Base-by-base conservation (phyloP, 768 basidiomycete species). In the Lentinula raphanica region DNA sequence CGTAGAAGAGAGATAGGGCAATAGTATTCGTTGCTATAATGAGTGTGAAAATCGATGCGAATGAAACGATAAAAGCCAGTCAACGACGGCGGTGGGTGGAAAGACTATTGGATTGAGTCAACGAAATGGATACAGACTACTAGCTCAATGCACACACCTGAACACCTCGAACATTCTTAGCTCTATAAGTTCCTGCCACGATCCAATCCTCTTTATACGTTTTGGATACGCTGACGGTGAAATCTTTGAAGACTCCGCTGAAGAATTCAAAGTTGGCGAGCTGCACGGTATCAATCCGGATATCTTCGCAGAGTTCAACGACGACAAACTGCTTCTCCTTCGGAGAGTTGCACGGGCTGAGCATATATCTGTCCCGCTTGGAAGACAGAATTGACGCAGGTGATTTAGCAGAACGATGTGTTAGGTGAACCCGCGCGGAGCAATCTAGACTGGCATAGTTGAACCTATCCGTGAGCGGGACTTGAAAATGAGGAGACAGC, bases 211-310 rank as follows among this genome's bases (percentile, higher is more conserved):
- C 79, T 27, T 76, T 69, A 62, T 89, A 89, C 8, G 87, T 91
- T 63, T 95, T 97, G 1, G 93, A 86, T 11, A 82, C 93, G 69
- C 88, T 90, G 48, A 98, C 86, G 4, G 81, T 81, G 61, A 98
- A 89, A 57, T 96, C 92, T 71, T 90, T 90, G 76, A 98, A 95
- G 13, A 97, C 90, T 1, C 95, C 94, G 62, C 90, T 92, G 73
- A 98, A 99, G 75, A 98, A 98, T 74, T 99, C 96, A 68, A 92
- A 97, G 67, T 98, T 96, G 59, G 94, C 95, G 17, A 99, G 75
- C 69, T 98, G 94, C 45, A 98, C 87, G 0, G 94, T 96, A 69
- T 98, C 96, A 65, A 98, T 94, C 45, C 92, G 78, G 61, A 99
- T 94, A 69, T 98, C 97, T 63, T 98, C 96, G 74, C 97, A 99